Conservation (phyloP, 768 basidiomycete genomes). For the Xerocomellus chrysenteron region DNA sequence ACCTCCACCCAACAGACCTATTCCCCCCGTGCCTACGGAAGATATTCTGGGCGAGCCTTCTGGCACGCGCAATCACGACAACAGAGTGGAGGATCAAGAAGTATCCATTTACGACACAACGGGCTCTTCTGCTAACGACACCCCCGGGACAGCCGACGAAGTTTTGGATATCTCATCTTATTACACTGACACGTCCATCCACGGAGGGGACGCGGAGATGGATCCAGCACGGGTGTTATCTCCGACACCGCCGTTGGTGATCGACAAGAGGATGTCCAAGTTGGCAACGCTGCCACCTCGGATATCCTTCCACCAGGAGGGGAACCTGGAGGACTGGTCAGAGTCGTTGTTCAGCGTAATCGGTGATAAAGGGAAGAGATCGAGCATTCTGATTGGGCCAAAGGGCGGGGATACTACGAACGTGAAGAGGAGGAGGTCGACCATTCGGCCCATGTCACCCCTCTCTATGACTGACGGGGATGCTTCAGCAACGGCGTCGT, state of each 20-base stretch:
- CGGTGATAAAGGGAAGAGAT: conserved; percentile 29
- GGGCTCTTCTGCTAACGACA: background rate
- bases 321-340: conserved; percentile 53
- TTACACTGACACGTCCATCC: conserved; percentile 9
- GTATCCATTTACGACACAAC: background rate
- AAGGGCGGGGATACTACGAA: background rate
- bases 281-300: conserved; percentile 45
- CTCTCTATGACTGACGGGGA: background rate
- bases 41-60: conserved; percentile 8
- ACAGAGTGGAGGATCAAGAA: background rate
- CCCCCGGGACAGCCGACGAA: conserved; percentile 26
- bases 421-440: conserved; percentile 16
- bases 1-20: conserved; percentile 16
- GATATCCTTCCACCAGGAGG: conserved; percentile 51
- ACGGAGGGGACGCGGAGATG: conserved; percentile 6
- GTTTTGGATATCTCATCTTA: conserved; percentile 30
- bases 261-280: conserved; percentile 24
- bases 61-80: background rate
- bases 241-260: conserved; percentile 33
- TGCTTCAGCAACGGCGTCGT: conserved; percentile 1
- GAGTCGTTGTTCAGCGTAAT: conserved; percentile 54
- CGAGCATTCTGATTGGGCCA: conserved; percentile 3
- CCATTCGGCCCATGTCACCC: conserved; percentile 15
- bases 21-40: conserved; percentile 16
- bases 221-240: conserved; percentile 8